These are phyloP conservation scores for Chlamydomonas sphaeroides DNA, from an alignment of 139 green algal species.

Conservation along the genomic window DNA sequence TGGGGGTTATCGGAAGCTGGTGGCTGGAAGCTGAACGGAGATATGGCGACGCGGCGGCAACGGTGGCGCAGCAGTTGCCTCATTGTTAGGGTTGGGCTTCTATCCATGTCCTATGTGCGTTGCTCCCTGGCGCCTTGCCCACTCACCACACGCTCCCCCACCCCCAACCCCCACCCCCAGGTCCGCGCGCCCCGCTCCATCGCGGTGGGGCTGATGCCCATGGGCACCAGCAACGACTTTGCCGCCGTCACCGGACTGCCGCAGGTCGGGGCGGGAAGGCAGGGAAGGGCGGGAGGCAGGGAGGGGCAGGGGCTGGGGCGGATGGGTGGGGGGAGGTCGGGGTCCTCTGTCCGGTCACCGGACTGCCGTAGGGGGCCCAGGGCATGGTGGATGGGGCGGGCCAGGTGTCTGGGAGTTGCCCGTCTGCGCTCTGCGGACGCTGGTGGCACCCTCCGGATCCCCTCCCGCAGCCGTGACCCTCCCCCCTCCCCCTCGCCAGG, in stretches of 20 bases:
- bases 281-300: not conserved
- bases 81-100: too few species aligned
- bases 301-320: not conserved
- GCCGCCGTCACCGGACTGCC: conserved; percentile 56
- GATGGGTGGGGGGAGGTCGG: not conserved
- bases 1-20: too few species aligned
- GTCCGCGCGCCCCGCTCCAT: not conserved
- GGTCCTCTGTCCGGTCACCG: too few species aligned
- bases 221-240: conserved; percentile 66
- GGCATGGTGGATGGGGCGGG: not conserved
- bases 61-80: too few species aligned
- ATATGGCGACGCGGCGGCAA: too few species aligned
- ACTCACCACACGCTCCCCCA: too few species aligned
- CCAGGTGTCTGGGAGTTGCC: not conserved
- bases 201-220: conserved; percentile 50
- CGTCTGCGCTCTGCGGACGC: not conserved
- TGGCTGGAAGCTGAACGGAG: too few species aligned
- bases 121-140: too few species aligned
- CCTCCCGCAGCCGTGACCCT: not conserved
- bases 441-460: too few species aligned
- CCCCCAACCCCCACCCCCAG: too few species aligned
- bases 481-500: conserved; percentile 17
- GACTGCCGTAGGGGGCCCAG: too few species aligned
- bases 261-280: conserved; percentile 17
- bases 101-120: too few species aligned